Percentiles rank a stretch among this genome's conserved stretches.
These are phyloP conservation scores for Zoysia japonica DNA, from an alignment of 176 grass and related monocot species.

Conservation along the genomic window DNA sequence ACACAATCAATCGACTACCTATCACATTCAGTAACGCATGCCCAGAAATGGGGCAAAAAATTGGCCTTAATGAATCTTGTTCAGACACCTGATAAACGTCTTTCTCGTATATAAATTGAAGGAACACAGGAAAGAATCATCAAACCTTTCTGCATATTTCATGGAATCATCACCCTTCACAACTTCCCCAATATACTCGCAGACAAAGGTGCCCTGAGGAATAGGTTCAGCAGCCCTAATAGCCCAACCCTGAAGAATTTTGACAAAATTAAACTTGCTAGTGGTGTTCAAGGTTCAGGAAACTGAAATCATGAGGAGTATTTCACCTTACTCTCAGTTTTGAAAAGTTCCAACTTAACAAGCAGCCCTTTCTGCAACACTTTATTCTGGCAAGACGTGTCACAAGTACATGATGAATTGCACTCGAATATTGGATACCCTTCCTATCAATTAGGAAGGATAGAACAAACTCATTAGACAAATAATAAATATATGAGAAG, in stretches of 20 bases:
- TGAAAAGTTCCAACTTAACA: conserved; percentile 90
- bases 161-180: conserved; percentile 54
- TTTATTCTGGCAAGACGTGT: conserved; percentile 82
- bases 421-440: conserved; percentile 85
- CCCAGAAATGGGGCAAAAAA: conserved; percentile 3
- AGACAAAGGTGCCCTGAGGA: conserved; percentile 85
- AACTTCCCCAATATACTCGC: conserved; percentile 89
- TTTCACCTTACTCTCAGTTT: conserved; percentile 83
- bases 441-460: conserved; percentile 58
- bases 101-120: neutral
- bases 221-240: conserved; percentile 83
- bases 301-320: conserved; percentile 20
- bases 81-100: neutral
- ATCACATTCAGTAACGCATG: too few species aligned
- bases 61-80: neutral
- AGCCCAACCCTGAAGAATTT: conserved; percentile 85
- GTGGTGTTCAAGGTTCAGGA: neutral
- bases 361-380: conserved; percentile 84
- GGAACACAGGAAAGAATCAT: conserved; percentile 27
- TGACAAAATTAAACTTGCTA: conserved; percentile 32
- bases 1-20: too few species aligned
- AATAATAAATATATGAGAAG: neutral
- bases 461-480: neutral
- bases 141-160: conserved; percentile 62
- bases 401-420: conserved; percentile 77